Percentiles rank a stretch among this genome's conserved stretches.
phyloP scores from a whole-genome alignment of 176 grass and related monocot species.

The Zoysia pacifica region DNA sequence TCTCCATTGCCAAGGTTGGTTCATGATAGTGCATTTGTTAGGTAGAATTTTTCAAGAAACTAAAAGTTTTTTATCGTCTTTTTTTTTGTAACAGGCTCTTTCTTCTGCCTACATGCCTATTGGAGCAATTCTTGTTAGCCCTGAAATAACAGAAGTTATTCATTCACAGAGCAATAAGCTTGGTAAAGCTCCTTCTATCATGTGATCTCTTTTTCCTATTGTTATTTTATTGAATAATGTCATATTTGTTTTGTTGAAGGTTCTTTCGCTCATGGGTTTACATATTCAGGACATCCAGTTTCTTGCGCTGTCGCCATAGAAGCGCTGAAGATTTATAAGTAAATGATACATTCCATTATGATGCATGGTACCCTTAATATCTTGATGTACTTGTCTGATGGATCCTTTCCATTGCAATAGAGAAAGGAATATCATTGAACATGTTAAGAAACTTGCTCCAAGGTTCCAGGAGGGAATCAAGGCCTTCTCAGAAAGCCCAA shows the following conservation, averaged over 20 bases:
- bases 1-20: slow-evolving; percentile 88
- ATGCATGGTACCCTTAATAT: not conserved
- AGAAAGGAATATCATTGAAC: slow-evolving; percentile 73
- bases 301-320: slow-evolving; percentile 89
- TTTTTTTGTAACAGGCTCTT: slow-evolving; percentile 59
- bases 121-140: slow-evolving; percentile 88
- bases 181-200: slow-evolving; percentile 52
- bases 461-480: slow-evolving; percentile 90
- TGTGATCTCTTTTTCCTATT: slow-evolving; percentile 17
- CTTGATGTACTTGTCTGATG: not conserved
- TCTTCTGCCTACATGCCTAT: slow-evolving; percentile 94
- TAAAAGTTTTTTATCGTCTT: not conserved
- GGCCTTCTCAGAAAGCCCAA: slow-evolving; percentile 75
- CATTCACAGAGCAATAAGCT: slow-evolving; percentile 95
- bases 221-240: slow-evolving; percentile 9
- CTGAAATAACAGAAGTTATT: slow-evolving; percentile 80
- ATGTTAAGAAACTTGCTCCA: slow-evolving; percentile 61
- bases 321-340: slow-evolving; percentile 88
- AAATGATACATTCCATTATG: not conserved
- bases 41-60: not conserved
- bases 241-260: slow-evolving; percentile 41
- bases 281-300: slow-evolving; percentile 91
- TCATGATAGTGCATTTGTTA: not conserved
- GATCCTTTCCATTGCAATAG: slow-evolving; percentile 42
- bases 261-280: slow-evolving; percentile 96